These are phyloP conservation scores for Candida neerlandica DNA, from an alignment of 1,139 yeast genomes.

Conservation along the genomic window DNA sequence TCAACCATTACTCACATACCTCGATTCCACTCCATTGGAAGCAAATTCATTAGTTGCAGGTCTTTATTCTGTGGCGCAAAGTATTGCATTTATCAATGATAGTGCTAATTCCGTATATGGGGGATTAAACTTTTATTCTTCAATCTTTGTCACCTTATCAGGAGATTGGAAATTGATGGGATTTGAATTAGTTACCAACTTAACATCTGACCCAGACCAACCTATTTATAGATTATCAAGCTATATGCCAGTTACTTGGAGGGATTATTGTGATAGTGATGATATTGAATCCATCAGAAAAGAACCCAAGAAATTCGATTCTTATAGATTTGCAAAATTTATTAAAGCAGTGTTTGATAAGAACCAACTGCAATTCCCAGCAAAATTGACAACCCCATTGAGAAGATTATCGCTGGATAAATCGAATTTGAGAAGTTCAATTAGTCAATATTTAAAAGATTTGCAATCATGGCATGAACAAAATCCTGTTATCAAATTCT, in stretches of 20 bases:
- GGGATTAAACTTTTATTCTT: conserved; percentile 50
- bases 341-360: conserved; percentile 43
- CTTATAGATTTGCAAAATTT: conserved; percentile 63
- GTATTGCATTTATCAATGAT: conserved; percentile 62
- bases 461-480: conserved; percentile 45
- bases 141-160: conserved; percentile 61
- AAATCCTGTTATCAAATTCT: conserved; percentile 48
- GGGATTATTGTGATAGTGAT: conserved; percentile 5
- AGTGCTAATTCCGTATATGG: conserved; percentile 72
- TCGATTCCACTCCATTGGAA: conserved; percentile 25
- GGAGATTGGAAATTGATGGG: conserved; percentile 92
- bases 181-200: conserved; percentile 67
- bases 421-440: conserved; percentile 45
- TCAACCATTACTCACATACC: conserved; percentile 52
- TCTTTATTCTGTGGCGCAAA: conserved; percentile 54
- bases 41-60: conserved; percentile 58
- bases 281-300: conserved; percentile 17
- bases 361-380: conserved; percentile 11
- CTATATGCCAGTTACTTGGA: conserved; percentile 11
- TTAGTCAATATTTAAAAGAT: conserved; percentile 51
- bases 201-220: conserved; percentile 52
- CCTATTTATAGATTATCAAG: conserved; percentile 37
- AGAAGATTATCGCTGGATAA: conserved; percentile 11
- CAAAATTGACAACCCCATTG: conserved; percentile 9
- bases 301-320: conserved; percentile 61